Base-by-base conservation (phyloP, 441 rosid species). In the Aleurites moluccanus region DNA sequence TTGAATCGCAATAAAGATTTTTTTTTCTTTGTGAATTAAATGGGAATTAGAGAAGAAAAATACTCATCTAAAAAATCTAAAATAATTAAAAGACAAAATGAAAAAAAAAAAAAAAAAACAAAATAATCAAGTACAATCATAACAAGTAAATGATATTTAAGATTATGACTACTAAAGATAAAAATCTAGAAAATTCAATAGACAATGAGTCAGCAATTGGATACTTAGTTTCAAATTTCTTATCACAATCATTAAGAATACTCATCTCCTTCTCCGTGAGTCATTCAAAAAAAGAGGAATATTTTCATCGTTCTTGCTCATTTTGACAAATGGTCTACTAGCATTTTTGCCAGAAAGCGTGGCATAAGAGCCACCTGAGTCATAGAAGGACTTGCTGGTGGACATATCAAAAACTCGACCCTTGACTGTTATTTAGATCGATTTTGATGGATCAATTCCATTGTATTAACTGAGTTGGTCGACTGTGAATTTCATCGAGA, bases 221-320 rank as follows among this genome's bases (percentile, higher is more conserved):
- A n/a, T n/a, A n/a, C n/a, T n/a, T n/a, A n/a, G n/a, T n/a, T n/a
- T n/a, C n/a, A n/a, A n/a, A n/a, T n/a, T n/a, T n/a, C 87, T 81
- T 89, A 86, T 91, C 97, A 96, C 97, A 94, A 11, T 94, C 97
- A 68, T 83, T 72, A 30, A 91, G 97, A 44, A 91, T 90, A 0
- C 77, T 86, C 47, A 89, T 82, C 87, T 94, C 95, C 78, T 94
- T 92, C 52, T 92, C 96, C 15, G 93, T 64, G 72, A 94, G 92
- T 87, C 94, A 1, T 90, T 86, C 30, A 92, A 78, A 28, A 89
- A 85, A 71, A 91, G 79, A 73, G 81, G 47, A 13, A 94, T 80
- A 61, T 91, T 97, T 72, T 90, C 96, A 4, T 88, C 90, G 76
- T 86, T 89, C 89, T 92, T 94, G 87, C 96, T 94, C 96, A 91